Percentiles rank a stretch among this genome's conserved stretches.
Conservation (phyloP, 2,329 filamentous ascomycete genomes). For the Gyromitra esculenta region DNA sequence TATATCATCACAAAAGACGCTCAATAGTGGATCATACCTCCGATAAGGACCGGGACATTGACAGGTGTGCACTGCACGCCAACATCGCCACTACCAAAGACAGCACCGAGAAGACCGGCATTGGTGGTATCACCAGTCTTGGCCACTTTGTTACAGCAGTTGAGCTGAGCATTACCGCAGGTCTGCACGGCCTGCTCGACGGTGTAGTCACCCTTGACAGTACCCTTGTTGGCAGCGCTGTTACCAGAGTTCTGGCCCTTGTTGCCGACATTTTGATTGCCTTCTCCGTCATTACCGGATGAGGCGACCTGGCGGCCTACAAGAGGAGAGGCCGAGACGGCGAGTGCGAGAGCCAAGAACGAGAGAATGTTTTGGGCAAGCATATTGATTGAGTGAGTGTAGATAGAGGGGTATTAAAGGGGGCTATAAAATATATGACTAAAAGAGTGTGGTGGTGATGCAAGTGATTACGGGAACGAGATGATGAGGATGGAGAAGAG, state of each 20-base stretch:
- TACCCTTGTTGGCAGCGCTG: slow-evolving; percentile 43
- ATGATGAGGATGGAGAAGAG: slow-evolving; percentile 6
- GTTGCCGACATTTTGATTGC: slow-evolving; percentile 50
- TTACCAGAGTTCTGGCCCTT: slow-evolving; percentile 50
- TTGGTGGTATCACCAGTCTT: slow-evolving; percentile 47
- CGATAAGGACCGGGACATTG: slow-evolving; percentile 39
- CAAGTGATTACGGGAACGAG: slow-evolving; percentile 17
- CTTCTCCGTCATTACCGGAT: slow-evolving; percentile 32
- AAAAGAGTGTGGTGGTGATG: slow-evolving; percentile 46
- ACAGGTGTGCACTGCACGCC: slow-evolving; percentile 47
- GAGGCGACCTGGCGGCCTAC: slow-evolving; percentile 32
- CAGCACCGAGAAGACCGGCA: slow-evolving; percentile 40
- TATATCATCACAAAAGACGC: not conserved
- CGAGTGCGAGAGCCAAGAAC: slow-evolving; percentile 43
- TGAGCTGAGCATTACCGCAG: slow-evolving; percentile 51
- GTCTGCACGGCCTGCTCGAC: slow-evolving; percentile 49
- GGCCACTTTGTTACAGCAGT: slow-evolving; percentile 51
- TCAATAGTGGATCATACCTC: slow-evolving; percentile 12
- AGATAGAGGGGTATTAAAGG: slow-evolving; percentile 7
- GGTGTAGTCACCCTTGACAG: slow-evolving; percentile 50
- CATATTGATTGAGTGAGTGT: slow-evolving; percentile 20
- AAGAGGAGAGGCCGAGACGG: slow-evolving; percentile 45
- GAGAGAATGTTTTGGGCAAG: slow-evolving; percentile 41
- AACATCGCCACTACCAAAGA: slow-evolving; percentile 46
- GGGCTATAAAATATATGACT: slow-evolving; percentile 5